Evolutionary conservation across 495 filamentous ascomycete species (phyloP).

Genomic region (Aspergillus incahuasiensis): DNA sequence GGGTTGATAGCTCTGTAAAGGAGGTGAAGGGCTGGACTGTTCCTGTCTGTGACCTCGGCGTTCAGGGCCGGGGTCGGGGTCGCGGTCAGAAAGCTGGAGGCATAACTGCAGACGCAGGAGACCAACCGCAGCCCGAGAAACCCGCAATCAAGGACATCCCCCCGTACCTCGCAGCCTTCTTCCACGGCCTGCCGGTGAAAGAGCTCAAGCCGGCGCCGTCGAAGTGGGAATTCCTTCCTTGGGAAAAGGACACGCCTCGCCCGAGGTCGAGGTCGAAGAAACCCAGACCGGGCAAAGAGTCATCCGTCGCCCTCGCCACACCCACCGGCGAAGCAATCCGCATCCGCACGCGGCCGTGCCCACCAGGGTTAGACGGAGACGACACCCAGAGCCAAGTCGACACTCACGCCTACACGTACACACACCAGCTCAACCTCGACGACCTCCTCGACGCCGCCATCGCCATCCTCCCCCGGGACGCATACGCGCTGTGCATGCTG

Average conservation of each 20-base stretch:
- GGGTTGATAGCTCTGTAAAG: slow-evolving; percentile 17
- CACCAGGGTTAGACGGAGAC: too few species aligned
- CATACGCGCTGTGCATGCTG: slow-evolving; percentile 55
- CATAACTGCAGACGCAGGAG: not conserved
- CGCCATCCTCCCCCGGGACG: slow-evolving; percentile 52
- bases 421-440: slow-evolving; percentile 55
- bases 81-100: too few species aligned
- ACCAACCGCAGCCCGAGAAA: slow-evolving; percentile 16
- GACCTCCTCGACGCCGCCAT: slow-evolving; percentile 60
- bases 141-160: slow-evolving; percentile 31
- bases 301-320: slow-evolving; percentile 38
- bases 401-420: too few species aligned
- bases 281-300: not conserved
- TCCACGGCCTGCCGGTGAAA: slow-evolving; percentile 53
- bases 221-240: slow-evolving; percentile 39
- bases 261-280: slow-evolving; percentile 4
- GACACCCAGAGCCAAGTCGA: too few species aligned
- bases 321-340: slow-evolving; percentile 34
- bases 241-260: slow-evolving; percentile 26
- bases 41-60: too few species aligned
- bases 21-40: not conserved
- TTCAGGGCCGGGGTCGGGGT: too few species aligned
- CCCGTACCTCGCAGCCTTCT: slow-evolving; percentile 57
- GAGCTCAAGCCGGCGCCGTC: slow-evolving; percentile 21
- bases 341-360: slow-evolving; percentile 49